Evolutionary conservation across 169 alveolate genomes (phyloP).

Genomic region (Eimeria nieschulzi): DNA sequence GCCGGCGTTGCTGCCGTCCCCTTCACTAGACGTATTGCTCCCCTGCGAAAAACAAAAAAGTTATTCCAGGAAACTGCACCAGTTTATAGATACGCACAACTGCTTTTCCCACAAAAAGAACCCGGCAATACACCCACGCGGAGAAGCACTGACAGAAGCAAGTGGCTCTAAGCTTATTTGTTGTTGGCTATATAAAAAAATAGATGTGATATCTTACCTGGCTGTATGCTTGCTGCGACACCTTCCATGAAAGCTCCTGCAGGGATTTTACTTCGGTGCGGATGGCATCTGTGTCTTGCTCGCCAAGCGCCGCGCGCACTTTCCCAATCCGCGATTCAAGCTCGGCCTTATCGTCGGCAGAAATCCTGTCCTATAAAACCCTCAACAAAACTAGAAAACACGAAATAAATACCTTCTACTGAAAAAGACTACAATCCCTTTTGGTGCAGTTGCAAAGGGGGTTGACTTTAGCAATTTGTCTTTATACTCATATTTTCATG

Average conservation of each 20-base stretch:
- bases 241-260: slow-evolving; percentile 94
- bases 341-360: slow-evolving; percentile 88
- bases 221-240: slow-evolving; percentile 87
- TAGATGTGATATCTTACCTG: slow-evolving; percentile 76
- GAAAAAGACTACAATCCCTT: neutral
- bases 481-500: too few relatives aligned
- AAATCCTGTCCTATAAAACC: slow-evolving; percentile 85
- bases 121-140: neutral
- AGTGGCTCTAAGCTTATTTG: neutral
- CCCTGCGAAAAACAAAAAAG: neutral
- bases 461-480: neutral
- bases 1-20: neutral
- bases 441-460: neutral
- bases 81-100: neutral
- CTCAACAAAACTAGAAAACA: neutral
- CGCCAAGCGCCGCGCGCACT: slow-evolving; percentile 84
- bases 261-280: slow-evolving; percentile 88
- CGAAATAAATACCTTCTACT: neutral
- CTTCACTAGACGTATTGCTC: neutral
- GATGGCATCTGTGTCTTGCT: slow-evolving; percentile 88
- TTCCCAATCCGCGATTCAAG: slow-evolving; percentile 84
- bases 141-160: neutral
- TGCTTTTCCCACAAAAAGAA: neutral
- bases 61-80: neutral
- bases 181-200: neutral